These are phyloP conservation scores for Paramecium sonneborni DNA, from an alignment of 73 alveolate genomes.

Conservation along the genomic window DNA sequence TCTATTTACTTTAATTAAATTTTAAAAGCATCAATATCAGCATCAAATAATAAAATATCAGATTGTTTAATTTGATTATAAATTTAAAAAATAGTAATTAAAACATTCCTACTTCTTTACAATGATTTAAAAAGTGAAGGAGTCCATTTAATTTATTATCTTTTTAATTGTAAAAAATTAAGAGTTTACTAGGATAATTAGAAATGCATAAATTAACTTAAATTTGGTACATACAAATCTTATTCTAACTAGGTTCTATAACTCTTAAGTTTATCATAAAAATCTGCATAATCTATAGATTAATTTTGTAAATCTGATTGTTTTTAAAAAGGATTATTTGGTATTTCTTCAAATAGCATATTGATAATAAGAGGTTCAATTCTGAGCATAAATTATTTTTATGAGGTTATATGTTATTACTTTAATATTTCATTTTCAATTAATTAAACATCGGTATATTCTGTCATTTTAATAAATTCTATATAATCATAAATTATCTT, in stretches of 20 bases:
- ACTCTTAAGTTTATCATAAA: neutral
- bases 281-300: neutral
- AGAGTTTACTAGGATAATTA: neutral
- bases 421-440: neutral
- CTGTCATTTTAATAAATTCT: neutral
- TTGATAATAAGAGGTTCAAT: neutral
- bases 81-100: neutral
- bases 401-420: neutral
- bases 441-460: neutral
- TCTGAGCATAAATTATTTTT: neutral
- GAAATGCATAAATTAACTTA: neutral
- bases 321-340: neutral
- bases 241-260: neutral
- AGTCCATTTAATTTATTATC: neutral
- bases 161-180: neutral
- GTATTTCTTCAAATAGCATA: neutral
- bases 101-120: neutral
- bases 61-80: neutral
- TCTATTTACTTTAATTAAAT: neutral
- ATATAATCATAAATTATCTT: neutral
- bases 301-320: neutral
- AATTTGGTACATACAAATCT: neutral
- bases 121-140: neutral
- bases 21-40: neutral
- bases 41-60: neutral